Conservation (phyloP, 805 yeast genomes). For the Metschnikowia cubensis region DNA sequence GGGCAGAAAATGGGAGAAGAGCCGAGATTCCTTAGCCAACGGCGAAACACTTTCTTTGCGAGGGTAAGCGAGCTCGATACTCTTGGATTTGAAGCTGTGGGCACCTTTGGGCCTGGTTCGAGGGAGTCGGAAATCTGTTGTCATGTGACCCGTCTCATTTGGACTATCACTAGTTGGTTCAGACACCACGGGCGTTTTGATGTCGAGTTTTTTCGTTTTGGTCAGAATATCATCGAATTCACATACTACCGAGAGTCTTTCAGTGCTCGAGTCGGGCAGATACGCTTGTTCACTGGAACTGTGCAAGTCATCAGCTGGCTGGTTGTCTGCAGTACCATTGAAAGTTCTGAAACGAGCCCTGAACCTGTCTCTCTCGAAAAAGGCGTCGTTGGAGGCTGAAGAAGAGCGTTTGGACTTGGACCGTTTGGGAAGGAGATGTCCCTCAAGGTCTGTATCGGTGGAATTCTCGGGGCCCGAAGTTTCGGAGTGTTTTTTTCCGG, state of each 20-base stretch:
- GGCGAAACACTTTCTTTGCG: conserved; percentile 16
- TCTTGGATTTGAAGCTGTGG: background rate
- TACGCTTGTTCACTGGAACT: background rate
- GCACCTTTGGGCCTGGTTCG: background rate
- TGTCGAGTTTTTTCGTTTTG: conserved; percentile 37
- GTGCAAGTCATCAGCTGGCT: conserved; percentile 4
- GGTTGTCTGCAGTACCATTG: conserved; percentile 17
- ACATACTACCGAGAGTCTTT: conserved; percentile 15
- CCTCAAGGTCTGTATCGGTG: background rate
- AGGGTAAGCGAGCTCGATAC: conserved; percentile 4
- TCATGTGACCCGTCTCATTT: background rate
- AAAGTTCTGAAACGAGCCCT: conserved; percentile 36
- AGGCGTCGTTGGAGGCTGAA: conserved; percentile 37
- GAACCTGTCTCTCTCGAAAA: conserved; percentile 40
- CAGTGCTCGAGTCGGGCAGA: background rate
- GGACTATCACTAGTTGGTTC: background rate
- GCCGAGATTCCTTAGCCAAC: conserved; percentile 16
- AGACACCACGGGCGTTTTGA: background rate
- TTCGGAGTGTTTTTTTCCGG: background rate
- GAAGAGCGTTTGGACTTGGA: conserved; percentile 30
- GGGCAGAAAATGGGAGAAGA: conserved; percentile 6
- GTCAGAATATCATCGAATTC: conserved; percentile 35
- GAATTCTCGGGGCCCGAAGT: background rate
- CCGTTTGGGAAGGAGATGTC: background rate
- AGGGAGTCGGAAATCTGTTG: background rate